phyloP scores from a whole-genome alignment of 805 yeast species.

The Ogataea minuta region DNA sequence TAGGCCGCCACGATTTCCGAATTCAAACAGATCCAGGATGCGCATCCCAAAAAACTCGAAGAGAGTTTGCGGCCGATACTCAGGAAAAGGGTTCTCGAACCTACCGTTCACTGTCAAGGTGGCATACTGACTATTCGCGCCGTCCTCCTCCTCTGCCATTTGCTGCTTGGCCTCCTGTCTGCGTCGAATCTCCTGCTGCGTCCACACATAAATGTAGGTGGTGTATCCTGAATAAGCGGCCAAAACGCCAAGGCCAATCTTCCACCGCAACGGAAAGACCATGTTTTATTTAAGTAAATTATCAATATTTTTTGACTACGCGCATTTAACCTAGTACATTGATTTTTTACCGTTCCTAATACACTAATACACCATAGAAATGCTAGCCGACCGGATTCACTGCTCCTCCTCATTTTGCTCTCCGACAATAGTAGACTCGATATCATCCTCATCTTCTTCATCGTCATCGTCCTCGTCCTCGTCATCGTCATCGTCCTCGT shows the following conservation, averaged over 20 bases:
- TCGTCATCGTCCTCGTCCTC: slow-evolving; percentile 32
- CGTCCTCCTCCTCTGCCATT: slow-evolving; percentile 6
- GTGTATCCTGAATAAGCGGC: slow-evolving; percentile 65
- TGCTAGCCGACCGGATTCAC: slow-evolving; percentile 4
- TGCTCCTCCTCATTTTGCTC: not conserved
- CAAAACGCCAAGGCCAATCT: slow-evolving; percentile 42
- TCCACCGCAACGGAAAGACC: slow-evolving; percentile 31
- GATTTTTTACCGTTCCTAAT: slow-evolving; percentile 7
- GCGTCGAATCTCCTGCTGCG: slow-evolving; percentile 51
- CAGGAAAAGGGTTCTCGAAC: slow-evolving; percentile 87
- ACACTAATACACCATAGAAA: slow-evolving; percentile 4
- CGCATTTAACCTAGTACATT: slow-evolving; percentile 4
- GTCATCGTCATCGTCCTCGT: slow-evolving; percentile 40
- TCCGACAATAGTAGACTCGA: slow-evolving; percentile 9
- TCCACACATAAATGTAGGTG: slow-evolving; percentile 52
- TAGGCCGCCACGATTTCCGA: slow-evolving; percentile 55
- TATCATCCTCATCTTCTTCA: slow-evolving; percentile 15
- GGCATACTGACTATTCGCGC: slow-evolving; percentile 33
- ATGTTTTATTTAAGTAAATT: slow-evolving; percentile 5
- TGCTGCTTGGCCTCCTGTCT: slow-evolving; percentile 32
- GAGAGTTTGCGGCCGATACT: slow-evolving; percentile 85
- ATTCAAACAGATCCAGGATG: slow-evolving; percentile 64
- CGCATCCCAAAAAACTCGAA: slow-evolving; percentile 81
- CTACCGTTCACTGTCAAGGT: slow-evolving; percentile 65
- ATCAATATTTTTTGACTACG: slow-evolving; percentile 3